phyloP scores from a whole-genome alignment of 1,284 basidiomycete genomes.

The Afroboletus lepidellus region DNA sequence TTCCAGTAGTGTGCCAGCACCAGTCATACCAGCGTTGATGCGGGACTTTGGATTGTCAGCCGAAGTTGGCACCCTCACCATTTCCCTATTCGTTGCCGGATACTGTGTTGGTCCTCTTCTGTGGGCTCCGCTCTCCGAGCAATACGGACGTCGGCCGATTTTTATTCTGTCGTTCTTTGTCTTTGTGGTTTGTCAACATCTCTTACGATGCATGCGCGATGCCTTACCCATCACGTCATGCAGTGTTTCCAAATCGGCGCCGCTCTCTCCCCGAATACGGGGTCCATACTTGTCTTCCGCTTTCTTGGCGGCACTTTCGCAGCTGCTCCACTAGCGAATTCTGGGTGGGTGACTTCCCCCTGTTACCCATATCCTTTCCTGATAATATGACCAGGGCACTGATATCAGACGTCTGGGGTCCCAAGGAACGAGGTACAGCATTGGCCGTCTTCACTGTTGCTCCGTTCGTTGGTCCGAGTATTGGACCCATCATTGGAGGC shows the following conservation, averaged over 20 bases:
- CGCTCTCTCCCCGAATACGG: constrained; percentile 58
- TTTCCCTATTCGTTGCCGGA: constrained; percentile 56
- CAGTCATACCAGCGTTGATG: constrained; percentile 46
- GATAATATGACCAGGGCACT: constrained; percentile 37
- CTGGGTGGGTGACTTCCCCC: constrained; percentile 40
- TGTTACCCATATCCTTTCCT: not conserved
- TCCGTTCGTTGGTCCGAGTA: constrained; percentile 73
- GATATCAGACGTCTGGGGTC: constrained; percentile 69
- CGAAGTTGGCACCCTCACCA: constrained; percentile 49
- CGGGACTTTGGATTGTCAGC: constrained; percentile 53
- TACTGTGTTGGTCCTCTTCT: constrained; percentile 63
- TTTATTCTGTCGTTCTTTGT: constrained; percentile 67
- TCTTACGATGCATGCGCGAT: not conserved
- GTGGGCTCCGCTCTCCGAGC: constrained; percentile 56
- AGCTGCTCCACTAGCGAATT: constrained; percentile 43
- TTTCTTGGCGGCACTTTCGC: constrained; percentile 63
- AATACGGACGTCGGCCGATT: constrained; percentile 60
- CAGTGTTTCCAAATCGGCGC: constrained; percentile 64
- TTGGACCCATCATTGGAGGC: constrained; percentile 68
- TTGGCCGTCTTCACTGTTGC: constrained; percentile 69
- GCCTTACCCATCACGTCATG: not conserved
- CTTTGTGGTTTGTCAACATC: constrained; percentile 47
- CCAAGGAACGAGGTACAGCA: constrained; percentile 65
- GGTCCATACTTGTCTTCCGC: constrained; percentile 59
- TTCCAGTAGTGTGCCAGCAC: constrained; percentile 56